These are phyloP conservation scores for Pisolithus orientalis DNA, from an alignment of 768 basidiomycete genomes.

Conservation along the genomic window DNA sequence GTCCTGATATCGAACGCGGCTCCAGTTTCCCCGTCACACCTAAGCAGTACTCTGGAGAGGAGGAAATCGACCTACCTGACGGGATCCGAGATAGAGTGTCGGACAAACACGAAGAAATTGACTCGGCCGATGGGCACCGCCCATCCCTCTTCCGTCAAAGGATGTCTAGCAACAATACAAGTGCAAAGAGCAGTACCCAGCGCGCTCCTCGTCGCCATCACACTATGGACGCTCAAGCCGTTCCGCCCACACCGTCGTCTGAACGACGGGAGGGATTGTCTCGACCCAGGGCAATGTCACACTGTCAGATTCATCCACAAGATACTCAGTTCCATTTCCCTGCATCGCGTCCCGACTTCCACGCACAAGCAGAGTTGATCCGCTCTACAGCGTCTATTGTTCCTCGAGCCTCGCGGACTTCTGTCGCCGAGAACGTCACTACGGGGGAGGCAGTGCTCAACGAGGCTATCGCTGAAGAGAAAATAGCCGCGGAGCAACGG, in stretches of 20 bases:
- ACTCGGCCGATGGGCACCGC: conserved; percentile 35
- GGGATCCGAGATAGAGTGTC: conserved; percentile 45
- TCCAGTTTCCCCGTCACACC: background rate
- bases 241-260: background rate
- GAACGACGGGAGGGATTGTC: background rate
- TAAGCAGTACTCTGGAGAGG: conserved; percentile 36
- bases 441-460: conserved; percentile 58
- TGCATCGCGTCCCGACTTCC: conserved; percentile 36
- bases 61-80: conserved; percentile 57
- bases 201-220: background rate
- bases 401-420: conserved; percentile 3
- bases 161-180: conserved; percentile 25
- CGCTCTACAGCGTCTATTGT: conserved; percentile 14
- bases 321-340: conserved; percentile 18
- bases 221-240: conserved; percentile 2
- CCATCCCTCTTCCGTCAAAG: conserved; percentile 34
- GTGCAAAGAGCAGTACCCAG: background rate
- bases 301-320: background rate
- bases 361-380: conserved; percentile 38
- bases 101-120: conserved; percentile 41
- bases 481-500: conserved; percentile 46
- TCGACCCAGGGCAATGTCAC: conserved; percentile 6
- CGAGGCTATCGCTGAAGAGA: conserved; percentile 68
- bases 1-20: conserved; percentile 2
- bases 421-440: conserved; percentile 30